These are phyloP conservation scores for Bremia lactucae DNA, from an alignment of 352 stramenopile genomes.

Conservation along the genomic window DNA sequence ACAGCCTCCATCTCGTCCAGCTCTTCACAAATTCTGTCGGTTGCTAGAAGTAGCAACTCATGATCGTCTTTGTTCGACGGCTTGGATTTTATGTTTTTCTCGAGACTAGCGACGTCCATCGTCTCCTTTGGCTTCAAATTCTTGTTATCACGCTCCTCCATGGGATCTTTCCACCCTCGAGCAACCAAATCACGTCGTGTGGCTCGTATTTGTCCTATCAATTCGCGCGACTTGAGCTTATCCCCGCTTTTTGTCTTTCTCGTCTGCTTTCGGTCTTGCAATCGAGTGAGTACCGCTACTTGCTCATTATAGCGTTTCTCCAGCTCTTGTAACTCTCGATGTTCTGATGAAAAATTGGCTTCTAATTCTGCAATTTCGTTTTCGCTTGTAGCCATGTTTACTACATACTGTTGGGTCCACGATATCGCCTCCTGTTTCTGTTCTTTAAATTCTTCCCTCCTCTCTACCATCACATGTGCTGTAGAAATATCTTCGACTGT, in stretches of 20 bases:
- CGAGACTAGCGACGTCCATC: background rate
- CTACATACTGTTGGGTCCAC: slow-evolving; percentile 71
- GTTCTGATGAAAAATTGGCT: slow-evolving; percentile 26
- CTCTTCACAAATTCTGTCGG: slow-evolving; percentile 7
- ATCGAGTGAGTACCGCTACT: slow-evolving; percentile 23
- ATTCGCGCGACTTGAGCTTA: slow-evolving; percentile 22
- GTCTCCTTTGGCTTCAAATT: slow-evolving; percentile 38
- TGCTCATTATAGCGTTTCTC: slow-evolving; percentile 36
- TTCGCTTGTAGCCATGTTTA: slow-evolving; percentile 39
- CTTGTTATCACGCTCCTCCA: slow-evolving; percentile 30
- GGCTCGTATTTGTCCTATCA: slow-evolving; percentile 29
- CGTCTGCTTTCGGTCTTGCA: slow-evolving; percentile 44
- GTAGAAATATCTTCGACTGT: no score
- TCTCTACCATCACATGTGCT: no score
- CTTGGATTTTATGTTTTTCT: background rate
- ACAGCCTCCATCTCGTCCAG: slow-evolving; percentile 1
- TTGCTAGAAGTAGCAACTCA: slow-evolving; percentile 16
- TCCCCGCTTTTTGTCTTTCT: slow-evolving; percentile 46
- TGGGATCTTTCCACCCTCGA: slow-evolving; percentile 34
- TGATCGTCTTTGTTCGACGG: slow-evolving; percentile 11
- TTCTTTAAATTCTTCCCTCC: slow-evolving; percentile 9
- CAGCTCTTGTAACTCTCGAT: slow-evolving; percentile 32
- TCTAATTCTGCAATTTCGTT: slow-evolving; percentile 28
- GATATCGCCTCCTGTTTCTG: slow-evolving; percentile 28
- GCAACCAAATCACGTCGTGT: slow-evolving; percentile 32